phyloP scores from a whole-genome alignment of 208 protist species.

The Crithidia fasciculata region DNA sequence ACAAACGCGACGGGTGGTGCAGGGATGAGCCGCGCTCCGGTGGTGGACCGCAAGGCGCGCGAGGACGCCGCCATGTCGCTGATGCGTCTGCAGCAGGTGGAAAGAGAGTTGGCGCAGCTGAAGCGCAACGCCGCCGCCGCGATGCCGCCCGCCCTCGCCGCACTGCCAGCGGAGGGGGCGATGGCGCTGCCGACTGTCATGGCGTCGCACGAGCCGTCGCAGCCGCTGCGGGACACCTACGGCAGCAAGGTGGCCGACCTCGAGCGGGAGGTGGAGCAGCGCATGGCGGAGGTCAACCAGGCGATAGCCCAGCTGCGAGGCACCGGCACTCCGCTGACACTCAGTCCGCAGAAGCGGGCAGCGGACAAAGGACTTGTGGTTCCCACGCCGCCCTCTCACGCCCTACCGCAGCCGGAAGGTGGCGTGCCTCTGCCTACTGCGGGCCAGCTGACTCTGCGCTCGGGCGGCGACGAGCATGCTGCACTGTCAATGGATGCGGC shows the following conservation, averaged over 20 bases:
- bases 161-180: not conserved
- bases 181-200: not conserved
- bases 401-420: not conserved
- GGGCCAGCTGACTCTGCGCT: constrained; percentile 23
- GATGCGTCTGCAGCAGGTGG: constrained; percentile 84
- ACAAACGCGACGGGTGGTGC: constrained; percentile 11
- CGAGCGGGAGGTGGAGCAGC: constrained; percentile 82
- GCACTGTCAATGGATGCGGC: not conserved
- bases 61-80: constrained; percentile 85
- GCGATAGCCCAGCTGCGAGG: constrained; percentile 68
- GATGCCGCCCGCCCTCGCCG: not conserved
- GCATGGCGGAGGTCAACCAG: constrained; percentile 88
- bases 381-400: not conserved
- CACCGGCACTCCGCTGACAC: constrained; percentile 6
- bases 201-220: constrained; percentile 1
- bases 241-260: constrained; percentile 59
- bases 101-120: constrained; percentile 69
- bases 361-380: not conserved
- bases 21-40: constrained; percentile 24
- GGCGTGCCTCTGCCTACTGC: not conserved
- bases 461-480: constrained; percentile 3
- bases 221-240: constrained; percentile 63
- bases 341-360: constrained; percentile 12
- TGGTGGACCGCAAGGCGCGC: constrained; percentile 85
- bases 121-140: constrained; percentile 24